Evolutionary conservation across 345 rosid genomes (phyloP).

Genomic region (Passiflora organensis): DNA sequence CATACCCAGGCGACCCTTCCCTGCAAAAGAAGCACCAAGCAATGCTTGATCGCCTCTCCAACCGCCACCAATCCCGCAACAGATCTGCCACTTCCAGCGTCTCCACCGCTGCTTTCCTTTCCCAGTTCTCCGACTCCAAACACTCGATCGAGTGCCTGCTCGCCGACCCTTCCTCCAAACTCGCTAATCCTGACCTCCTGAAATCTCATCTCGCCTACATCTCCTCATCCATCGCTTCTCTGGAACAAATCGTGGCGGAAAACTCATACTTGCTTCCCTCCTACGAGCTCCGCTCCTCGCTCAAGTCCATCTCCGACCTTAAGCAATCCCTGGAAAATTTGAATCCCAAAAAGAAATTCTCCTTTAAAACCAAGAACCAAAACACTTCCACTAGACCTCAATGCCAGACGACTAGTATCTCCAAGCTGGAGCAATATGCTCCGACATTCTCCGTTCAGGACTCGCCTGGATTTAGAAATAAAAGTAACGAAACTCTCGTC

Average conservation of each 20-base stretch:
- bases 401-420: background rate
- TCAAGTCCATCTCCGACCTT: constrained; percentile 58
- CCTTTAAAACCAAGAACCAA: constrained; percentile 6
- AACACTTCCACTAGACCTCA: constrained; percentile 13
- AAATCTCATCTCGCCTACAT: constrained; percentile 47
- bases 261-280: constrained; percentile 71
- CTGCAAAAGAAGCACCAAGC: constrained; percentile 52
- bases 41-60: constrained; percentile 80
- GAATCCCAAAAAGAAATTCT: constrained; percentile 65
- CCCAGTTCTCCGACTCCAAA: constrained; percentile 52
- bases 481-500: constrained; percentile 35
- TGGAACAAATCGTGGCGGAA: constrained; percentile 70
- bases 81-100: constrained; percentile 35
- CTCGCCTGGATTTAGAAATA: constrained; percentile 65
- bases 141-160: constrained; percentile 48
- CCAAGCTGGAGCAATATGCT: background rate
- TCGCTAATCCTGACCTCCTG: constrained; percentile 33
- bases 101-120: constrained; percentile 55
- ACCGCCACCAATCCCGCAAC: constrained; percentile 56
- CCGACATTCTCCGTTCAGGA: constrained; percentile 25
- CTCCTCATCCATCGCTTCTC: constrained; percentile 54
- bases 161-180: constrained; percentile 18
- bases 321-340: constrained; percentile 55
- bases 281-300: constrained; percentile 71
- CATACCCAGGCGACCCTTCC: background rate